These are phyloP conservation scores for Aleurites moluccanus DNA, from an alignment of 441 rosid species.

Conservation along the genomic window DNA sequence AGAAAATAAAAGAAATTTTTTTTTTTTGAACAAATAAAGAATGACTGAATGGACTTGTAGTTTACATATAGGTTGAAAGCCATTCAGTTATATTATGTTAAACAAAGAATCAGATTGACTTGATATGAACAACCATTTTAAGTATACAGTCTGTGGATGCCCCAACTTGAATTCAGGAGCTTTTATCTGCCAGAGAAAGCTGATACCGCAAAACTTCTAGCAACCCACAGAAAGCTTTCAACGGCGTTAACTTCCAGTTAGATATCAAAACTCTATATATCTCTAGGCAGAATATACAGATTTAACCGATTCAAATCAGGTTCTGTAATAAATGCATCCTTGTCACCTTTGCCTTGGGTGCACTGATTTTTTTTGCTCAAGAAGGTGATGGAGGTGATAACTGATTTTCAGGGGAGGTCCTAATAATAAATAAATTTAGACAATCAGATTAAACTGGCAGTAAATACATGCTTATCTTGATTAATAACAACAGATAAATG, in stretches of 20 bases:
- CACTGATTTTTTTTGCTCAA: constrained; percentile 27
- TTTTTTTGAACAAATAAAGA: constrained; percentile 19
- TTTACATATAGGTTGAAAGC: constrained; percentile 19
- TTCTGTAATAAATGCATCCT: constrained; percentile 21
- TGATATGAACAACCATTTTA: constrained; percentile 17
- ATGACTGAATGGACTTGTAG: constrained; percentile 5
- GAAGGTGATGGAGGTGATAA: constrained; percentile 51
- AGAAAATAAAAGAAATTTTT: neutral
- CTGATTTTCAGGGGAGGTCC: constrained; percentile 58
- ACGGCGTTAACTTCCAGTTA: constrained; percentile 22
- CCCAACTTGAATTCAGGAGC: neutral
- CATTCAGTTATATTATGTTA: constrained; percentile 12
- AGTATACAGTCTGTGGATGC: constrained; percentile 11
- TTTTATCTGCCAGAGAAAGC: constrained; percentile 14
- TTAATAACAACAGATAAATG: neutral
- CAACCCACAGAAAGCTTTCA: constrained; percentile 18
- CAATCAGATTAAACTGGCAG: constrained; percentile 24
- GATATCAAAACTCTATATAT: constrained; percentile 11
- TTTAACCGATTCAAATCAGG: constrained; percentile 23
- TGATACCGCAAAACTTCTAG: constrained; percentile 18
- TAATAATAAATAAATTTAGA: constrained; percentile 24
- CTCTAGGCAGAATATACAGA: neutral
- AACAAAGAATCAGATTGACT: constrained; percentile 28
- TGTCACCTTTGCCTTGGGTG: constrained; percentile 18
- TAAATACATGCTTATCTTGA: neutral